These are phyloP conservation scores for Ustilago esculenta DNA, from an alignment of 1,284 basidiomycete genomes.

Conservation along the genomic window DNA sequence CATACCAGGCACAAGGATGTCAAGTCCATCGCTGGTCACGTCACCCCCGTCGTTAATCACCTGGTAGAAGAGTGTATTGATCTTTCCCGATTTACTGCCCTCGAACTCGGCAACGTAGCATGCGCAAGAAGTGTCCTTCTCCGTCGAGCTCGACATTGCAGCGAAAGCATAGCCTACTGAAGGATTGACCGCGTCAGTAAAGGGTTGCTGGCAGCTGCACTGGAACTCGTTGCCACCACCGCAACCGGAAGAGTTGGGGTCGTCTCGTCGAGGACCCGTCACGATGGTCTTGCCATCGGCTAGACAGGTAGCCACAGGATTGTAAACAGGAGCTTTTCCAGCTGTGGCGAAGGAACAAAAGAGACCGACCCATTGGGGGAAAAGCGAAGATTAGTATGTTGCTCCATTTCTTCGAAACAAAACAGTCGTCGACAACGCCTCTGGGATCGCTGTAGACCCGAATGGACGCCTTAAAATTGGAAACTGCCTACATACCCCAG, in stretches of 20 bases:
- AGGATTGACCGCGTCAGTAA: conserved; percentile 27
- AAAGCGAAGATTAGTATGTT: no score
- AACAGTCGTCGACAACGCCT: no score
- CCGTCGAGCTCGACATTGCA: conserved; percentile 25
- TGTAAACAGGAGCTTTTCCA: conserved; percentile 22
- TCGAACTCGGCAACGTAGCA: conserved; percentile 30
- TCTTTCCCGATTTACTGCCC: conserved; percentile 19
- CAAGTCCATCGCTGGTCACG: conserved; percentile 18
- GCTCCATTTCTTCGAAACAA: no score
- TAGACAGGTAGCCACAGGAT: conserved; percentile 16
- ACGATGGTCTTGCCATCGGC: conserved; percentile 37
- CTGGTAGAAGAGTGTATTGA: conserved; percentile 38
- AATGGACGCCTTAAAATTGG: no score
- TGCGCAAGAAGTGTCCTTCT: conserved; percentile 20
- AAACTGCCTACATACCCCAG: no score
- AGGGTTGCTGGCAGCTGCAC: conserved; percentile 44
- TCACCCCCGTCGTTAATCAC: conserved; percentile 41
- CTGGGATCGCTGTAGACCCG: no score
- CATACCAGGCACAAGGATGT: conserved; percentile 46
- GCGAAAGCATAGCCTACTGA: conserved; percentile 29
- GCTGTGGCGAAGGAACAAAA: neutral
- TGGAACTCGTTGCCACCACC: conserved; percentile 38
- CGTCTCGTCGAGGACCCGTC: conserved; percentile 22
- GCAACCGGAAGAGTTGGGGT: conserved; percentile 30
- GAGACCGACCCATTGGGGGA: no score